Base-by-base conservation (phyloP, 2,329 filamentous ascomycete species). In the Aspergillus fischeri region DNA sequence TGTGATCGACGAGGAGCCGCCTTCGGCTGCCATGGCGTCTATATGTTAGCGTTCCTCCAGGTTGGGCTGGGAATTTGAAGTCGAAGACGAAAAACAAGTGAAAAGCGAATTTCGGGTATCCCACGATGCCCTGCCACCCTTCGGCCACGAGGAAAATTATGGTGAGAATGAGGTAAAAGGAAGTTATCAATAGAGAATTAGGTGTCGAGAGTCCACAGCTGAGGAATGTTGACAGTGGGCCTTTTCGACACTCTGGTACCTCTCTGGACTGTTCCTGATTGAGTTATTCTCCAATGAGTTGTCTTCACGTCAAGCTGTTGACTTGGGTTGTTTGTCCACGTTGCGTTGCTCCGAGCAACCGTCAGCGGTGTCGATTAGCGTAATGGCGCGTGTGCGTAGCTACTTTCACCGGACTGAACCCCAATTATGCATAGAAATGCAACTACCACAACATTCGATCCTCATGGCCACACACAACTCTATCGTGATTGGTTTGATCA, bases 1-100 rank as follows among this genome's bases (percentile, higher is more conserved):
- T 42, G 74, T 77, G 59, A 81, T 81, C 11, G 79, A 81, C 21
- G 79, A 80, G 60, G 78, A 75, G 63, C 77, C 77, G 60, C 72
- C 75, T 51, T 73, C 64, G 56, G 70, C 67, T 60, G 73, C 70
- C 78, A 80, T 80, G 35, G 42, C 70, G 65, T 54, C 56, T 56
- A 48, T 50, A 58, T 44, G 53, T 62, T 49, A 29, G 60, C 54
- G 54, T 63, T 60, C 61, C 59, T 60, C 64, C 63, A 60, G 60
- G 52, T 60, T 60, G 56, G 58, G 54, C 49, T 27, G 35, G 14
- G 27, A 51, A 61, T 42, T 52, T 58, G 60, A 58, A 27, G 25
- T 52, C 49, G 29, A 54, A 47, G 32, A n/a, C 27, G 49, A 48
- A 14, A 32, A 51, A 58, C 35, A 49, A 52, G 59, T 62, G 63